phyloP scores from a whole-genome alignment of 768 basidiomycete species.

The Lactifluus pinguis region DNA sequence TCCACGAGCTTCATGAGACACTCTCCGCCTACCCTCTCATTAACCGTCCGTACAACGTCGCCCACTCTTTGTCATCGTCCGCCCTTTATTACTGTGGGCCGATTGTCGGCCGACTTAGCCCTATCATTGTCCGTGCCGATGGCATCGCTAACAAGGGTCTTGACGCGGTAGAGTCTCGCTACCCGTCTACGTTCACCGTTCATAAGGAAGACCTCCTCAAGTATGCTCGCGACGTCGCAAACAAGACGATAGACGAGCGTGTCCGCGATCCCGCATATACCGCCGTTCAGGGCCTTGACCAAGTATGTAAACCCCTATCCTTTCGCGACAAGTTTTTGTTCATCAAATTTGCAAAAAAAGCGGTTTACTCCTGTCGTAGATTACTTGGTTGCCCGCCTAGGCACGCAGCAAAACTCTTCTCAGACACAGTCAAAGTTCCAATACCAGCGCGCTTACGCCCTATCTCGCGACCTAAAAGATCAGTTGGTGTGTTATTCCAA shows the following conservation, averaged over 20 bases:
- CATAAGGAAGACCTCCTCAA: slow-evolving; percentile 62
- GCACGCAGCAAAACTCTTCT: slow-evolving; percentile 39
- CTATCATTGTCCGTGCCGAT: slow-evolving; percentile 55
- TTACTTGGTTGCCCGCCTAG: slow-evolving; percentile 42
- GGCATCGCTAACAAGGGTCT: slow-evolving; percentile 65
- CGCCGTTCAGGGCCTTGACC: slow-evolving; percentile 61
- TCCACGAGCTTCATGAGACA: slow-evolving; percentile 54
- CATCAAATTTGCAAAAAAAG: slow-evolving; percentile 28
- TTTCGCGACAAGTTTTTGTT: slow-evolving; percentile 18
- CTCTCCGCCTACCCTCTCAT: slow-evolving; percentile 54
- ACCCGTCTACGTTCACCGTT: slow-evolving; percentile 68
- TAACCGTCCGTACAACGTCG: slow-evolving; percentile 54
- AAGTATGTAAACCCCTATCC: slow-evolving; percentile 35
- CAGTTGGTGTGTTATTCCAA: slow-evolving; percentile 56
- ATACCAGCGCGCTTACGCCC: slow-evolving; percentile 62
- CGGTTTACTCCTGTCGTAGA: slow-evolving; percentile 68
- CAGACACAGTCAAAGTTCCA: slow-evolving; percentile 57
- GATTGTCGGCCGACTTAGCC: slow-evolving; percentile 53
- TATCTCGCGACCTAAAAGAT: slow-evolving; percentile 56
- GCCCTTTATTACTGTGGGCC: slow-evolving; percentile 46
- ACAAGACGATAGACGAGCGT: slow-evolving; percentile 56
- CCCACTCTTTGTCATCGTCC: slow-evolving; percentile 44
- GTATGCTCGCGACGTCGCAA: slow-evolving; percentile 45
- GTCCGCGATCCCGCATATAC: slow-evolving; percentile 55
- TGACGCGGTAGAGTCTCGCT: slow-evolving; percentile 62